Evolutionary conservation across 2,329 filamentous ascomycete species (phyloP).

Genomic region (Moelleriella libera): DNA sequence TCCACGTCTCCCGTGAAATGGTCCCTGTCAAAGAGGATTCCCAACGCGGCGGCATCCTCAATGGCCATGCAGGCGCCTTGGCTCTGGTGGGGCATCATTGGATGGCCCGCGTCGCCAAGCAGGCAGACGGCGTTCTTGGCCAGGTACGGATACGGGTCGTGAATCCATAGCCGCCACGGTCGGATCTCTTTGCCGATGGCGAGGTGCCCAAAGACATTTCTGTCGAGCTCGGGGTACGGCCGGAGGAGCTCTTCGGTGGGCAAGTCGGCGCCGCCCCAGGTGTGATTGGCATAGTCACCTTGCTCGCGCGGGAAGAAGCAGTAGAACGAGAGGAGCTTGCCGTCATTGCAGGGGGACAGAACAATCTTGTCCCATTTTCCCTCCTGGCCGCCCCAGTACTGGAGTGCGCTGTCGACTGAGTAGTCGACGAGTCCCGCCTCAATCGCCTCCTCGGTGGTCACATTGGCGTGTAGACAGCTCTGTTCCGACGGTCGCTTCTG

Average conservation of each 20-base stretch:
- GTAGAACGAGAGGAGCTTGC: conserved; percentile 53
- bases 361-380: conserved; percentile 56
- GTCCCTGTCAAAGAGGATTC: conserved; percentile 40
- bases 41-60: conserved; percentile 49
- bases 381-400: conserved; percentile 58
- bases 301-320: conserved; percentile 46
- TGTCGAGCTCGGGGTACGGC: conserved; percentile 46
- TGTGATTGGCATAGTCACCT: conserved; percentile 46
- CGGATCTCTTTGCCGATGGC: conserved; percentile 47
- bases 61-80: conserved; percentile 55
- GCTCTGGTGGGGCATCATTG: conserved; percentile 53
- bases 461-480: conserved; percentile 51
- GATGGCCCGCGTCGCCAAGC: conserved; percentile 52
- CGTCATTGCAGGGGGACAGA: conserved; percentile 52
- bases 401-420: conserved; percentile 42
- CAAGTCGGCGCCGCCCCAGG: conserved; percentile 38
- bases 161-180: conserved; percentile 50
- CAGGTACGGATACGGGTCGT: conserved; percentile 45
- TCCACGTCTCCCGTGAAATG: conserved; percentile 32
- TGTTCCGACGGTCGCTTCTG: conserved; percentile 44
- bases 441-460: conserved; percentile 45
- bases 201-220: conserved; percentile 40
- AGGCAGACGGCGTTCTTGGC: conserved; percentile 37
- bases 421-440: conserved; percentile 48
- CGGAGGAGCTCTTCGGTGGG: conserved; percentile 44